phyloP scores from a whole-genome alignment of 345 rosid genomes.

The Syzygium oleosum region DNA sequence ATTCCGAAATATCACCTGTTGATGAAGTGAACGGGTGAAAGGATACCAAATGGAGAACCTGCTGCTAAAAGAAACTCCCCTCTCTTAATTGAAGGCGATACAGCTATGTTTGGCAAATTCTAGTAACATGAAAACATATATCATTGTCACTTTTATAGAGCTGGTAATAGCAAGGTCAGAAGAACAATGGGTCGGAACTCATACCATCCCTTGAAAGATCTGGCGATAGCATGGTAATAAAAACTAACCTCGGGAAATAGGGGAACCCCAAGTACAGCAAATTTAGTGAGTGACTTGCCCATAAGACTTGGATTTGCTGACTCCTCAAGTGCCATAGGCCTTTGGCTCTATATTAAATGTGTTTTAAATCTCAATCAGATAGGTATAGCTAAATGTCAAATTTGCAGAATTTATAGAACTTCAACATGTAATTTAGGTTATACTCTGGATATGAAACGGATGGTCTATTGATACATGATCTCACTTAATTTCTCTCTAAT shows the following conservation, averaged over 20 bases:
- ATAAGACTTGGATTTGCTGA: slow-evolving; percentile 34
- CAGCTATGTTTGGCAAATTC: slow-evolving; percentile 38
- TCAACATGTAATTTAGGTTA: not conserved
- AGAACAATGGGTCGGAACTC: not conserved
- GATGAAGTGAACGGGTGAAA: slow-evolving; percentile 82
- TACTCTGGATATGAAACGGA: not conserved
- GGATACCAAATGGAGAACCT: slow-evolving; percentile 94
- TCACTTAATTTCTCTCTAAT: not conserved
- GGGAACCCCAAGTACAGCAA: slow-evolving; percentile 75
- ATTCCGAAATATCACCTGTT: slow-evolving; percentile 51
- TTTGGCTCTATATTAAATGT: slow-evolving; percentile 22
- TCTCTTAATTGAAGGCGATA: slow-evolving; percentile 31
- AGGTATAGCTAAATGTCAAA: not conserved
- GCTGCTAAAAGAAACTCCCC: slow-evolving; percentile 70
- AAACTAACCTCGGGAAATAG: slow-evolving; percentile 36
- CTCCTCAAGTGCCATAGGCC: slow-evolving; percentile 20
- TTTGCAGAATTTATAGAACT: not conserved
- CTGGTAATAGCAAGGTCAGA: not conserved
- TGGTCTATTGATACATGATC: not conserved
- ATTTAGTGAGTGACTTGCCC: slow-evolving; percentile 55
- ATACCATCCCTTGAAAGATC: not conserved
- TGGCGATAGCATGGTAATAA: not conserved
- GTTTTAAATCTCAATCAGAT: slow-evolving; percentile 27
- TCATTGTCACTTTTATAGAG: not conserved
- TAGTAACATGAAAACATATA: slow-evolving; percentile 9